Conservation (phyloP, 2,329 filamentous ascomycete genomes). For the Fusarium algeriense region DNA sequence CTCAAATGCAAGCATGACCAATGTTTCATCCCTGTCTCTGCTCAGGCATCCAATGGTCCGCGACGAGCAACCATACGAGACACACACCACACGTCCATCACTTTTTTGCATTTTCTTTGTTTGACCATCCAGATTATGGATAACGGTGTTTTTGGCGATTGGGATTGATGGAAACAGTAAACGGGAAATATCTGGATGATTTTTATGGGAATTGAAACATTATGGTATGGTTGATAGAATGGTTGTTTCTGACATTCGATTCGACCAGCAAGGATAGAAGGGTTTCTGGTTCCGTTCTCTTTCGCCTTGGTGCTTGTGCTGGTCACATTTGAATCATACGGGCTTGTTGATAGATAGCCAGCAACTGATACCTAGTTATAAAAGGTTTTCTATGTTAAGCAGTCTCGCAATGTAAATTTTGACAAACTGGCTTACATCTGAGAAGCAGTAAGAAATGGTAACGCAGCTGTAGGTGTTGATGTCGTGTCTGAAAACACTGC, state of each 20-base stretch:
- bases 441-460: no score
- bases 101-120: constrained; percentile 21
- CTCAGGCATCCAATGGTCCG: constrained; percentile 1
- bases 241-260: constrained; percentile 19
- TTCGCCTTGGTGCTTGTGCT: constrained; percentile 35
- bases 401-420: not conserved
- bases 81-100: not conserved
- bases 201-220: constrained; percentile 19
- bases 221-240: constrained; percentile 15
- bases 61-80: constrained; percentile 11
- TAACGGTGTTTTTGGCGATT: constrained; percentile 41
- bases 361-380: constrained; percentile 13
- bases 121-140: constrained; percentile 29
- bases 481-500: not conserved
- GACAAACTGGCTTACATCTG: not conserved
- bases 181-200: constrained; percentile 29
- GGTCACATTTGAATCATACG: constrained; percentile 36
- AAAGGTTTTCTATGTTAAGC: not conserved
- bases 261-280: constrained; percentile 18
- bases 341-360: constrained; percentile 35
- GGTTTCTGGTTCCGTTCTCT: constrained; percentile 8
- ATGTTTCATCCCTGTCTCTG: constrained; percentile 24
- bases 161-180: constrained; percentile 28
- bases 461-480: not conserved
- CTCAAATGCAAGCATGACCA: constrained; percentile 36